A percentile compares a stretch with the other conserved stretches of the same genome.
These are phyloP conservation scores for Pisolithus marmoratus DNA, from an alignment of 768 basidiomycete genomes.

Conservation along the genomic window DNA sequence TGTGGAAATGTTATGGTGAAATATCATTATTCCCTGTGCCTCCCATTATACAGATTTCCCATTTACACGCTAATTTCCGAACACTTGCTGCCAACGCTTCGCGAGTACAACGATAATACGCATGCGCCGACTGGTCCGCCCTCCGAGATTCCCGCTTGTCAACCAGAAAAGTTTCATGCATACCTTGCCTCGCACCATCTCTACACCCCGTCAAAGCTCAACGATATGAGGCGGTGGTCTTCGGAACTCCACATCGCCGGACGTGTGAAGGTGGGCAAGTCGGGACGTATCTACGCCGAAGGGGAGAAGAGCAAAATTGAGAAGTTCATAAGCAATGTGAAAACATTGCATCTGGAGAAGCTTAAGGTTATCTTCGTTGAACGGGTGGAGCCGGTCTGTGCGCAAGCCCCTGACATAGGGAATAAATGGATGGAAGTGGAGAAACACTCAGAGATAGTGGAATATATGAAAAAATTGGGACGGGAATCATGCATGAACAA, in stretches of 20 bases:
- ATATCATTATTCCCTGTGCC: neutral
- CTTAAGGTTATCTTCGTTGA: slow-evolving; percentile 59
- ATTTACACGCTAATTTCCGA: slow-evolving; percentile 53
- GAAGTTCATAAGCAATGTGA: slow-evolving; percentile 64
- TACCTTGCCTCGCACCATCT: slow-evolving; percentile 73
- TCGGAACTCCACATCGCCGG: slow-evolving; percentile 49
- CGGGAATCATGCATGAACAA: slow-evolving; percentile 51
- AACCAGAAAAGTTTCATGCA: slow-evolving; percentile 40
- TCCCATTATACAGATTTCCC: slow-evolving; percentile 42
- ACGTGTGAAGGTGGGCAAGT: slow-evolving; percentile 72
- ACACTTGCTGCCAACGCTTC: slow-evolving; percentile 53
- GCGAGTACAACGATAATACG: slow-evolving; percentile 28
- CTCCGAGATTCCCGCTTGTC: neutral
- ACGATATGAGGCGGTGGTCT: slow-evolving; percentile 51
- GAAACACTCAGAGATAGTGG: slow-evolving; percentile 64
- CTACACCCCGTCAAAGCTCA: slow-evolving; percentile 56
- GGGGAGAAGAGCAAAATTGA: slow-evolving; percentile 48
- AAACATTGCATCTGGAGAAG: slow-evolving; percentile 76
- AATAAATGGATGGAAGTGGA: slow-evolving; percentile 55
- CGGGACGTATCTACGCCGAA: slow-evolving; percentile 70
- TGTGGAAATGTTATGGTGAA: neutral
- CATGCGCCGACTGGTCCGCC: neutral
- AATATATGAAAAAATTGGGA: slow-evolving; percentile 56
- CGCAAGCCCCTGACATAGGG: neutral
- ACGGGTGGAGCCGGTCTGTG: slow-evolving; percentile 22